Evolutionary conservation across 2,329 filamentous ascomycete species (phyloP).

Genomic region (Colletotrichum musae): DNA sequence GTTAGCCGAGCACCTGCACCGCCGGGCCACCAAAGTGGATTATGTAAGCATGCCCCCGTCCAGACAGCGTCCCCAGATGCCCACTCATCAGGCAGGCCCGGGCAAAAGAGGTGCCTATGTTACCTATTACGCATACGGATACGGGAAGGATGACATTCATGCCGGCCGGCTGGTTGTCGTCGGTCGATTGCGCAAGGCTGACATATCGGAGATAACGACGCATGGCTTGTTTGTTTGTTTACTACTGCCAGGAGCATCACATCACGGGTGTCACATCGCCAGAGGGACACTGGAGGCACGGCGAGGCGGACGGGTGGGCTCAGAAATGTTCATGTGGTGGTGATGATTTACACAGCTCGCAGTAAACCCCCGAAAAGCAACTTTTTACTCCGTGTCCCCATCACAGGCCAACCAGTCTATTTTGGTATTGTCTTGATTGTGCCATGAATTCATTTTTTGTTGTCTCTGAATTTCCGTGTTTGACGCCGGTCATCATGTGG

Average conservation of each 20-base stretch:
- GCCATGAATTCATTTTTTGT: conserved; percentile 55
- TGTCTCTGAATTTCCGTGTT: conserved; percentile 73
- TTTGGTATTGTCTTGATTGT: conserved; percentile 42
- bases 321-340: conserved; percentile 9
- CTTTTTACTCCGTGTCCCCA: conserved; percentile 41
- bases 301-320: background rate
- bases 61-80: background rate
- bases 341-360: conserved; percentile 38
- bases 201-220: too few relatives aligned
- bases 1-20: conserved; percentile 54
- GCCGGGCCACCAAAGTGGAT: conserved; percentile 53
- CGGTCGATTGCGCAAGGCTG: background rate
- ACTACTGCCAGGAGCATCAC: too few relatives aligned
- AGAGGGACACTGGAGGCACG: background rate
- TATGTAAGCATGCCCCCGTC: conserved; percentile 54
- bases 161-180: background rate
- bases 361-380: conserved; percentile 31
- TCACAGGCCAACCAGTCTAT: conserved; percentile 42
- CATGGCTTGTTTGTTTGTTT: background rate
- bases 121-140: too few relatives aligned
- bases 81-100: background rate
- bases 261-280: background rate
- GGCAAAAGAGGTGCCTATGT: background rate
- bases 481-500: conserved; percentile 72
- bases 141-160: background rate